Base-by-base conservation (phyloP, 2,329 filamentous ascomycete genomes). In the Laburnicola sp. region DNA sequence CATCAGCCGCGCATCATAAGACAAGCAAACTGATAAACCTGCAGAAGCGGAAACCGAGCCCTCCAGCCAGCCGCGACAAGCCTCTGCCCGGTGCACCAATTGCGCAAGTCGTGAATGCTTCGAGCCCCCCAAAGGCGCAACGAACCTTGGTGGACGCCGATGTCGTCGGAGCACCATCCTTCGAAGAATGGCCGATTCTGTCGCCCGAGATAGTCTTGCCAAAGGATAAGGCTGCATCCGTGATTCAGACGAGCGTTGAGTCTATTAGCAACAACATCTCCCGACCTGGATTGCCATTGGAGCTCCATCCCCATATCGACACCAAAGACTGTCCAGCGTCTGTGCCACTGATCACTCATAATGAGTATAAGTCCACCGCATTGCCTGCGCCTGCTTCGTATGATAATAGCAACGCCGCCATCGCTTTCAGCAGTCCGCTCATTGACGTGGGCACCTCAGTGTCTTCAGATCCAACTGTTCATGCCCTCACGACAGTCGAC, bases 81-180 rank as follows among this genome's bases (percentile, higher is more conserved):
- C 68, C 72, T n/a, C 60, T 76, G 3, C 74, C 74, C 6, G 68
- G 71, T 35, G 68, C 69, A 7, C 74, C 75, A 2, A 48, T 73
- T 9, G 68, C 62, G 23, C 66, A 70, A 10, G 27, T 74, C 3
- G 46, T 63, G 7, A 58, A 68, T 31, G 56, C 59, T 2, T 41
- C 57, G 21, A 74, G 68, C 44, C 73, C 74, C 3, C 61, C 58
- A 6, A 74, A 72, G 53, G 64, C 71, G 28, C 62, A 65, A 26
- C 70, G 71, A 11, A 72, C 69, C 2, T 62, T 77, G 21, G 54
- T 77, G 4, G 75, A 76, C 48, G 74, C 74, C 10, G 65, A 65
- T 23, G 70, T 74, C 10, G 38, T 48, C 6, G 68, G 64, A 4
- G 66, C 55, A 5, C 63, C 65, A 1, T 55, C 62, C 4, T 56